Base-by-base conservation (phyloP, 441 rosid species). In the Erodium chrysanthum region DNA sequence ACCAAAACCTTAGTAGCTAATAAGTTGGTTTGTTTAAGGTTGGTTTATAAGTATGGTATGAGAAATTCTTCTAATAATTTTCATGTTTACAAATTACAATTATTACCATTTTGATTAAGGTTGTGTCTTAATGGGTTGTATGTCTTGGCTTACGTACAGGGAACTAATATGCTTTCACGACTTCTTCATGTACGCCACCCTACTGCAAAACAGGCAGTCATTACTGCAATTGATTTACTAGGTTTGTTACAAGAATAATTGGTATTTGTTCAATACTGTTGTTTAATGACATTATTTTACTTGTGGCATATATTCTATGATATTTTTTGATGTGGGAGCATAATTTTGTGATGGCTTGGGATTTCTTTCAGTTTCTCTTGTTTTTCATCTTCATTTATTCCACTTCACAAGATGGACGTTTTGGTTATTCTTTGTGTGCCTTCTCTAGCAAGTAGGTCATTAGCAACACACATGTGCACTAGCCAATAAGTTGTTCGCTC, bases 131-230 rank as follows among this genome's bases (percentile, higher is more conserved):
- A 60, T 37, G 46, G 25, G 68, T 25, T 33, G 35, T n/a, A 62
- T 31, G 44, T 33, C 8, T 17, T 76, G 68, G 71, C 60, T 69
- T 81, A 74, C 73, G 68, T 70, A 71, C 92, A 95, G 99, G 99
- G 99, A 66, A 95, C 99, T 42, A 95, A 95, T 80, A 92, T 95
- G 99, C 97, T 92, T 80, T 92, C 99, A 65, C 80, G 93, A 73
- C 96, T 94, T 84, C 97, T 94, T 83, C 94, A 94, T 80, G 99
- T 94, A 68, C 86, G 91, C 58, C 85, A 88, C 67, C 96, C 88
- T 68, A 87, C 94, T 66, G 97, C 99, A 76, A 95, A 91, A 82
- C 97, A 92, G 82, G 99, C 99, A 70, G 97, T 95, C 71, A 95
- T 95, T 73, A 91, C 97, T 70, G 99, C 99, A 70, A 95, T 95